Percentiles rank a stretch among this genome's conserved stretches.
These are phyloP conservation scores for Orychophragmus violaceus DNA, from an alignment of 345 rosid species.

Conservation along the genomic window DNA sequence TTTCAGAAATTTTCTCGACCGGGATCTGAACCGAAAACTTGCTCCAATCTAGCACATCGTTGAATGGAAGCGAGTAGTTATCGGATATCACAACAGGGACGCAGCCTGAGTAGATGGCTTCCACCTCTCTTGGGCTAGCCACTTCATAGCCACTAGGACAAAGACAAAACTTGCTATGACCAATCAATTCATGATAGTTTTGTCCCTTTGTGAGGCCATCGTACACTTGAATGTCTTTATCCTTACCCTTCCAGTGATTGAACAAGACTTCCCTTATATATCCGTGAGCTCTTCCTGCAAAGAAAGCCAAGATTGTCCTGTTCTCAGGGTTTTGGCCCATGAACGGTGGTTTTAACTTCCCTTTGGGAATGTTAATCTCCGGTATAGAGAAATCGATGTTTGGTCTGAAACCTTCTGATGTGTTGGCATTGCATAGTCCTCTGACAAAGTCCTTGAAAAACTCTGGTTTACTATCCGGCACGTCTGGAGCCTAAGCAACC, in stretches of 20 bases:
- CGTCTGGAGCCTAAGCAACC: constrained; percentile 43
- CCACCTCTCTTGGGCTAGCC: constrained; percentile 51
- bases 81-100: constrained; percentile 44
- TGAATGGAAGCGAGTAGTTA: constrained; percentile 42
- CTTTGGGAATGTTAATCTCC: constrained; percentile 34
- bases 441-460: constrained; percentile 35
- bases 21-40: constrained; percentile 41
- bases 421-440: constrained; percentile 49
- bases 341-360: constrained; percentile 23
- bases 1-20: constrained; percentile 30
- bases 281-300: constrained; percentile 45
- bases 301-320: constrained; percentile 37
- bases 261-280: constrained; percentile 35
- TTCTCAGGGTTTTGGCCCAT: constrained; percentile 14
- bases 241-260: constrained; percentile 39
- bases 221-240: constrained; percentile 40
- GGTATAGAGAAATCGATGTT: constrained; percentile 42
- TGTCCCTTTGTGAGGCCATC: constrained; percentile 27
- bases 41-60: constrained; percentile 50
- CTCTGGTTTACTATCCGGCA: constrained; percentile 24
- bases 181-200: constrained; percentile 38
- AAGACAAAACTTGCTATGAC: constrained; percentile 52
- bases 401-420: constrained; percentile 39
- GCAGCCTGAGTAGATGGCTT: constrained; percentile 41
- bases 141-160: constrained; percentile 65